Conservation (phyloP, 106 monocot genomes). For the Xerophyta viscosa region DNA sequence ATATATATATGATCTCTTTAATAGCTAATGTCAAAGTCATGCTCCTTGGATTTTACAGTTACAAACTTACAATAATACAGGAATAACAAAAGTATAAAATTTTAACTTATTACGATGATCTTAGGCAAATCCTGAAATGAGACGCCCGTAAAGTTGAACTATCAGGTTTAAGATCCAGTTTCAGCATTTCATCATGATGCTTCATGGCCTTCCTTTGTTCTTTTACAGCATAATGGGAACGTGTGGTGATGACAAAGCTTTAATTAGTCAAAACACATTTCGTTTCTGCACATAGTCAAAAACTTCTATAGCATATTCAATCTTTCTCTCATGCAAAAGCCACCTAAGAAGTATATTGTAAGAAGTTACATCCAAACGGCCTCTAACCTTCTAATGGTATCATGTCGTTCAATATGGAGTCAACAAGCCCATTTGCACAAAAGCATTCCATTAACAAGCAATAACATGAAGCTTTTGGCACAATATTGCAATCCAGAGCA, state of each 20-base stretch:
- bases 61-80: no score
- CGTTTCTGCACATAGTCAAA: conserved; percentile 33
- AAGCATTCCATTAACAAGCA: conserved; percentile 19
- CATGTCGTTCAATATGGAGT: conserved; percentile 18
- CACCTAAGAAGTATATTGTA: conserved; percentile 29
- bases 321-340: conserved; percentile 18
- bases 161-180: conserved; percentile 36
- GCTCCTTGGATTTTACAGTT: no score
- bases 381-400: conserved; percentile 24
- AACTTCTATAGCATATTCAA: conserved; percentile 17
- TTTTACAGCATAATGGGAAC: conserved; percentile 20
- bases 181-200: conserved; percentile 51
- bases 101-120: no score
- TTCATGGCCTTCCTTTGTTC: conserved; percentile 49
- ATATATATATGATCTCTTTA: no score
- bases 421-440: conserved; percentile 14
- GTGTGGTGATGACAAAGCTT: conserved; percentile 27
- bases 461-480: conserved; percentile 18
- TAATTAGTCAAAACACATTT: conserved; percentile 7
- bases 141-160: conserved; percentile 16
- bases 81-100: no score
- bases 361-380: conserved; percentile 23
- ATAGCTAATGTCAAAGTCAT: no score
- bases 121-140: conserved; percentile 39
- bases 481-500: conserved; percentile 22